These are phyloP conservation scores for Cornus controversa DNA, from an alignment of 148 eudicot genomes.

Conservation along the genomic window DNA sequence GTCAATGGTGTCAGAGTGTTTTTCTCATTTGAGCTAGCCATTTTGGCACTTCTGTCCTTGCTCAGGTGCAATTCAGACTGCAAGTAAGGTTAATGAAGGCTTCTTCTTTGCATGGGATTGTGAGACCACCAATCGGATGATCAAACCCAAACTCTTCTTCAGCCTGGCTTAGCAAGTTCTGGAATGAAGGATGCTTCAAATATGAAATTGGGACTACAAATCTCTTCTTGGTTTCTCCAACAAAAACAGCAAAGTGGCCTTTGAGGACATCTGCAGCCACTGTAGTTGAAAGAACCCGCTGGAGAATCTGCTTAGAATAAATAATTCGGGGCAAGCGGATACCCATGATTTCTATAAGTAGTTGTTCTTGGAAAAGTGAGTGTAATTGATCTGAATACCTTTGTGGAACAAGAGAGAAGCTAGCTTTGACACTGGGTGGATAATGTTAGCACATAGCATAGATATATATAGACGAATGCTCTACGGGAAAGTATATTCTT, in stretches of 20 bases:
- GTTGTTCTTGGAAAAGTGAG: too few relatives aligned
- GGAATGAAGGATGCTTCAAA: constrained; percentile 46
- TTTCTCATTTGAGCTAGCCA: not conserved
- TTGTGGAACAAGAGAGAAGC: too few relatives aligned
- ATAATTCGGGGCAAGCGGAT: not conserved
- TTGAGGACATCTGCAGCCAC: constrained; percentile 35
- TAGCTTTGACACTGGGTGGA: too few relatives aligned
- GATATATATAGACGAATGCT: too few relatives aligned
- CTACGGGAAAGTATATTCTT: too few relatives aligned
- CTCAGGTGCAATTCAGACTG: constrained; percentile 11
- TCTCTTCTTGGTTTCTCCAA: constrained; percentile 37
- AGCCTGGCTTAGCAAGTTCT: constrained; percentile 36
- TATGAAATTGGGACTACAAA: constrained; percentile 47
- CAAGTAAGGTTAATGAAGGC: constrained; percentile 38
- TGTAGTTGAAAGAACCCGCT: not conserved
- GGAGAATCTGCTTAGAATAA: not conserved
- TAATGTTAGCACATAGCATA: too few relatives aligned
- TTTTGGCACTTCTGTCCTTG: not conserved
- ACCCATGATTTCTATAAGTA: not conserved
- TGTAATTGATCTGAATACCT: too few relatives aligned
- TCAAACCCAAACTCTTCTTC: constrained; percentile 51
- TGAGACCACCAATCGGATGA: constrained; percentile 47
- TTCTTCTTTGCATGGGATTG: constrained; percentile 30
- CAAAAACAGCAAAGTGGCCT: constrained; percentile 55
- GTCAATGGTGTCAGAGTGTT: not conserved